Base-by-base conservation (phyloP, 768 basidiomycete species). In the Holtermanniella nyarrowii region DNA sequence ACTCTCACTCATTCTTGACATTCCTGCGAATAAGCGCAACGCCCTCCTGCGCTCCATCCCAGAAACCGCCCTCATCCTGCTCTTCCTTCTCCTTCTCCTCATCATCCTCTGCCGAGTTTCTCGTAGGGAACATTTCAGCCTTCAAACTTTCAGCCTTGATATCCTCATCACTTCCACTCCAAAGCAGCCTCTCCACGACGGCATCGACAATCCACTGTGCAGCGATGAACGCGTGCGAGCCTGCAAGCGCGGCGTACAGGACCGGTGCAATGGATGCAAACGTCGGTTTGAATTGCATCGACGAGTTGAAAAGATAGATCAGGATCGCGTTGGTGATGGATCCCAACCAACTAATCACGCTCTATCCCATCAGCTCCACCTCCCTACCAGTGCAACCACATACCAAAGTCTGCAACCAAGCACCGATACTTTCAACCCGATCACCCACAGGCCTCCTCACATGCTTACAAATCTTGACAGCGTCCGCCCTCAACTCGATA, bases 401-500 rank as follows among this genome's bases (percentile, higher is more conserved):
- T 4, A 83, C 80, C 54, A 99, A 76, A 12, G 83, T 80, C 47
- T 91, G 83, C 41, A 96, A 79, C 93, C 93, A 99, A 0, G 89
- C 86, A 0, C 93, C 93, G 54, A 97, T 88, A 11, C 85, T 84
- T 60, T 91, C 89, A 2, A 85, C 84, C 20, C 93, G 82, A n/a
- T 76, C 71, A 0, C 91, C 90, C 27, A 93, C 78, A 1, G 93
- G 88, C 22, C 88, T 79, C 16, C 88, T 78, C 48, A 80, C 77
- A 63, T 93, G 89, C 3, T 82, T 81, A 3, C 83, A 82, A 68
- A 99, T 85, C 76, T 97, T 96, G 77, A 93, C 85, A 3, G 95
- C 95, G 65, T 99, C 93, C 2, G 84, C 86, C 16, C 90, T 83
- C 3, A 88, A 74, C 74, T 99, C 93, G 54, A 97, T 54, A 46